Conservation (phyloP, 2,329 filamentous ascomycete genomes). For the Aspergillus candidus region DNA sequence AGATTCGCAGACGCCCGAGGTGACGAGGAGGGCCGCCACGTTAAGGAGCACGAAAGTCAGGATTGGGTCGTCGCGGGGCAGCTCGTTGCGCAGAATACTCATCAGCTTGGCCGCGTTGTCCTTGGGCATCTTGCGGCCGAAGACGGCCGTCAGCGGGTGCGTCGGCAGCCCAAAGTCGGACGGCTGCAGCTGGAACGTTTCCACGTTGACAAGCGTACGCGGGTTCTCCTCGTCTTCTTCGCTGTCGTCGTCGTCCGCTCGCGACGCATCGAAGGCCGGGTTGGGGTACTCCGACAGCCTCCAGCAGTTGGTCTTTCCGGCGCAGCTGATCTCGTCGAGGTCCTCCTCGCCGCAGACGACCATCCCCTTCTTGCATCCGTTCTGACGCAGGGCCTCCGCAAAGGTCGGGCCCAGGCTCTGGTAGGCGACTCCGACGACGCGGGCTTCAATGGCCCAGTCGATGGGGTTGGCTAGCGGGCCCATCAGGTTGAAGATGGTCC, state of each 20-base stretch:
- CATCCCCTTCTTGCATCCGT: conserved; percentile 74
- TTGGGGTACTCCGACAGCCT: conserved; percentile 54
- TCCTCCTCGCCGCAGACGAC: conserved; percentile 93
- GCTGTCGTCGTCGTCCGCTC: conserved; percentile 39
- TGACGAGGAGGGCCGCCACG: conserved; percentile 78
- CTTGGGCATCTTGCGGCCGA: conserved; percentile 73
- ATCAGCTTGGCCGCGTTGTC: conserved; percentile 84
- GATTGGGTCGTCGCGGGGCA: conserved; percentile 72
- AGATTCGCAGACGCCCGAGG: conserved; percentile 78
- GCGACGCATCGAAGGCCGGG: conserved; percentile 33
- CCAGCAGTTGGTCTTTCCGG: conserved; percentile 86
- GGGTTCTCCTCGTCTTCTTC: conserved; percentile 36
- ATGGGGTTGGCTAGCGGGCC: conserved; percentile 89
- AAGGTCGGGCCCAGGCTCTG: conserved; percentile 83
- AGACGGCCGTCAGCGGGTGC: conserved; percentile 71
- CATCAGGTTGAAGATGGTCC: conserved; percentile 96
- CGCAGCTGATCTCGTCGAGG: conserved; percentile 90
- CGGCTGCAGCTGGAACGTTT: conserved; percentile 72
- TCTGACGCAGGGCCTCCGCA: conserved; percentile 71
- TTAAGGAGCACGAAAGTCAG: conserved; percentile 94
- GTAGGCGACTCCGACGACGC: conserved; percentile 88
- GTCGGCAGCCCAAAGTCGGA: conserved; percentile 77
- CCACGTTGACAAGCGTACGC: conserved; percentile 51
- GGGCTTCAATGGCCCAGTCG: conserved; percentile 76
- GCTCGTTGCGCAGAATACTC: conserved; percentile 66